These are phyloP conservation scores for Rosa persica DNA, from an alignment of 306 rosid genomes.

Conservation along the genomic window DNA sequence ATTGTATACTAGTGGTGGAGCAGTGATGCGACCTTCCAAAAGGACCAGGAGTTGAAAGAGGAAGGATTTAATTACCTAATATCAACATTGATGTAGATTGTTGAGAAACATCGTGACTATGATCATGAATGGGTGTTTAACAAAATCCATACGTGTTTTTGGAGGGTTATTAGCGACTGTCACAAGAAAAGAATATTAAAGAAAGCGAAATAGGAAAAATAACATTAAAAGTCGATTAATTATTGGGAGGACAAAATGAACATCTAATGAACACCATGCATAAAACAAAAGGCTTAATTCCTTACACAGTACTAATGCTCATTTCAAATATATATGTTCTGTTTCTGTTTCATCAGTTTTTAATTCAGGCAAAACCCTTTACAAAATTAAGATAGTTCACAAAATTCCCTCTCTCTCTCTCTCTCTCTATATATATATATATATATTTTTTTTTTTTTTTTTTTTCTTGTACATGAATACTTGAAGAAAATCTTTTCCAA, in stretches of 20 bases:
- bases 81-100: slow-evolving; percentile 13
- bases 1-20: not conserved
- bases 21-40: slow-evolving; percentile 13
- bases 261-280: not conserved
- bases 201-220: not conserved
- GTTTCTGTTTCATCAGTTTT: not conserved
- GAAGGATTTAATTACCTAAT: not conserved
- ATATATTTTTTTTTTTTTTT: no score
- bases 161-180: not conserved
- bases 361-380: not conserved
- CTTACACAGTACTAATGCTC: not conserved
- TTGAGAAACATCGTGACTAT: not conserved
- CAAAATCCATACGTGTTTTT: not conserved
- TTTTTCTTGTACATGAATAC: no score
- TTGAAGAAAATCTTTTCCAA: no score
- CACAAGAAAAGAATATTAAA: not conserved
- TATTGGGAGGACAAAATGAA: not conserved
- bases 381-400: not conserved
- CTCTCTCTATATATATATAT: no score
- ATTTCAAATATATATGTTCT: not conserved
- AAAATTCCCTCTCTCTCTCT: not conserved
- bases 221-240: not conserved
- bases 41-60: slow-evolving; percentile 8
- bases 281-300: not conserved
- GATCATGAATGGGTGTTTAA: not conserved